Conservation (phyloP, 23 red algal species). For the Cyanidium caldarium region DNA sequence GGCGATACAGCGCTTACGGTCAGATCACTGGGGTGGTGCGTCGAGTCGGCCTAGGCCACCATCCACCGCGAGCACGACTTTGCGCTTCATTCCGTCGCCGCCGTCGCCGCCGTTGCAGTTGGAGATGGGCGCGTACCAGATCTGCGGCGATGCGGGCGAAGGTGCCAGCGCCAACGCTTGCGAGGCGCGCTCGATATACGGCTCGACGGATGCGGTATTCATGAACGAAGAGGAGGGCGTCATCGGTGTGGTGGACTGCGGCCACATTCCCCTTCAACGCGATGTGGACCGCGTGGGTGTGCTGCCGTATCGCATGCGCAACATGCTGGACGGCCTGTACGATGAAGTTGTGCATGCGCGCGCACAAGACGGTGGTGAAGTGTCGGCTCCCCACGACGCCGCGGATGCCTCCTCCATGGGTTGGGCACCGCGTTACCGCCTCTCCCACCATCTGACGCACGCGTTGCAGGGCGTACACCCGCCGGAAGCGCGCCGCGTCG, state of each 20-base stretch:
- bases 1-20: too few species aligned
- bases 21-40: too few species aligned
- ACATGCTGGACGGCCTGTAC: neutral
- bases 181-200: neutral
- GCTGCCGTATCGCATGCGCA: neutral
- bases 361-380: too few species aligned
- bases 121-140: conserved; percentile 1
- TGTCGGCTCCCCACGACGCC: too few species aligned
- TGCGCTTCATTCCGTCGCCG: too few species aligned
- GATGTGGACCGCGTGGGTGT: neutral
- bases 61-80: too few species aligned
- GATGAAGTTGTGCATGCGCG: neutral
- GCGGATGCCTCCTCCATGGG: too few species aligned
- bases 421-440: neutral
- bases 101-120: too few species aligned
- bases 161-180: neutral
- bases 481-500: neutral
- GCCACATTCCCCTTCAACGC: neutral
- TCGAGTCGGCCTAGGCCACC: too few species aligned
- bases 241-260: neutral
- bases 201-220: conserved; percentile 1
- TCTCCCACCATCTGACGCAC: neutral
- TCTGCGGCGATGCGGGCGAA: neutral
- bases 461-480: neutral
- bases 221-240: neutral